phyloP scores from a whole-genome alignment of 164 flowering plant genomes.

The Stephania yunnanensis region DNA sequence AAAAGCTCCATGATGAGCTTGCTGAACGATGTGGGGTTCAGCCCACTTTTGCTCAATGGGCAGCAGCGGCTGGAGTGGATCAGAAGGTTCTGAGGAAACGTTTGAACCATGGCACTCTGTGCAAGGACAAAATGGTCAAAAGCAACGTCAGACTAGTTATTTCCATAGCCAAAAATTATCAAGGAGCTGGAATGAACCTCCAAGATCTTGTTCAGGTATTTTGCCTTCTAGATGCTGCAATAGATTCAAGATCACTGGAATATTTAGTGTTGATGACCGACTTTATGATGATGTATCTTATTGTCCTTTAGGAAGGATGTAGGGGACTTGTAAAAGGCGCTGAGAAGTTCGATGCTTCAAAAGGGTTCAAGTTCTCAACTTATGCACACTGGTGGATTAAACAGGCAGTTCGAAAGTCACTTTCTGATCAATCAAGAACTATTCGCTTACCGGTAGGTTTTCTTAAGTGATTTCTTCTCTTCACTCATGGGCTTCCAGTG shows the following conservation, averaged over 20 bases:
- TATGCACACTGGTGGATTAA: conserved; percentile 99
- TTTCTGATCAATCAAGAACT: conserved; percentile 78
- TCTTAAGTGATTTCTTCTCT: conserved; percentile 2
- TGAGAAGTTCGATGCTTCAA: conserved; percentile 91
- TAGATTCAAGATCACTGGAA: not conserved
- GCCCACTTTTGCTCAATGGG: conserved; percentile 88
- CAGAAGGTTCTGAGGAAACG: conserved; percentile 65
- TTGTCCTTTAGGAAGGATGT: conserved; percentile 70
- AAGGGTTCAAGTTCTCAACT: conserved; percentile 94
- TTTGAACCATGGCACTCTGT: conserved; percentile 53
- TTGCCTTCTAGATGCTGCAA: conserved; percentile 1
- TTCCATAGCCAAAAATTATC: conserved; percentile 91
- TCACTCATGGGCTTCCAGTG: not conserved
- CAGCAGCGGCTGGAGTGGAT: conserved; percentile 78
- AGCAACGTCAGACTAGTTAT: conserved; percentile 92
- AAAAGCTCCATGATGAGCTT: conserved; percentile 61
- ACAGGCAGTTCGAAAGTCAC: conserved; percentile 79
- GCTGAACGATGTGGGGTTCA: conserved; percentile 49
- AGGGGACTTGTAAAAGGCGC: conserved; percentile 84
- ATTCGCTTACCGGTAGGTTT: conserved; percentile 80
- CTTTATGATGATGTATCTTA: not conserved
- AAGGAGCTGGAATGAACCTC: conserved; percentile 79
- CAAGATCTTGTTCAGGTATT: conserved; percentile 96
- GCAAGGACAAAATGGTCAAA: conserved; percentile 91
- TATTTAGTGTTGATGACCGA: not conserved